Evolutionary conservation across 805 yeast genomes (phyloP), one percentile per base, ranked within the genome.

Genomic region (Candida morakotiae): DNA sequence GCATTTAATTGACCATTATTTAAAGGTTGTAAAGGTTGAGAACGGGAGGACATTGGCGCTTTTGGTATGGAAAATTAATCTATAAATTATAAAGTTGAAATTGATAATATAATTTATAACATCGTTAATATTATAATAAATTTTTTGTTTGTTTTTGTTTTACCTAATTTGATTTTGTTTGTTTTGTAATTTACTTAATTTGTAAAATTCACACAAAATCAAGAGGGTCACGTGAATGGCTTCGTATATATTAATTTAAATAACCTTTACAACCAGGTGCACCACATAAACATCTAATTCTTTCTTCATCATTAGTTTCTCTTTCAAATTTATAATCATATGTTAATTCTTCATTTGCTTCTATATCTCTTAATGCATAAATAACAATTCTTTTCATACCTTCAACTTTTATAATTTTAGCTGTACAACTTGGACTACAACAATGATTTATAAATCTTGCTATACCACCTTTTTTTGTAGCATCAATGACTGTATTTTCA

Each of bases 381-480:
- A 93, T 88, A 37, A 89, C 98, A 65, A 93, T 91, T 58, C 98
- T 74, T 62, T 87, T 87, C 51, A 77, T 82, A 3, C 97, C 97
- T 41, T 88, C 97, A 27, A 88, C 97, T 58, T 87, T 87, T 52
- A 89, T 89, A 53, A 93, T 88, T 55, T 89, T 91, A 1, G 98
- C 98, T 0, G 95, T 88, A 63, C 98, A 93, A 48, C 95, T 88
- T 1, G 99, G 99, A 37, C 83, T 85, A 64, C 99, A 93, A 57
- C 97, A 88, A 58, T 93, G 99, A 52, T 93, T 93, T 57, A 93
- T 93, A 53, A 93, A 93, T 42, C 98, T 71, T 0, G 98, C 98
- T 51, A 89, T 89, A 3, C 98, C 97, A 19, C 99, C 99, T 45
- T 82, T 85, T 55, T 89, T 91, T 0, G 98, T 91, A 5, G 99